phyloP scores from a whole-genome alignment of 768 basidiomycete species.

The Holtermanniella nyarrowii region DNA sequence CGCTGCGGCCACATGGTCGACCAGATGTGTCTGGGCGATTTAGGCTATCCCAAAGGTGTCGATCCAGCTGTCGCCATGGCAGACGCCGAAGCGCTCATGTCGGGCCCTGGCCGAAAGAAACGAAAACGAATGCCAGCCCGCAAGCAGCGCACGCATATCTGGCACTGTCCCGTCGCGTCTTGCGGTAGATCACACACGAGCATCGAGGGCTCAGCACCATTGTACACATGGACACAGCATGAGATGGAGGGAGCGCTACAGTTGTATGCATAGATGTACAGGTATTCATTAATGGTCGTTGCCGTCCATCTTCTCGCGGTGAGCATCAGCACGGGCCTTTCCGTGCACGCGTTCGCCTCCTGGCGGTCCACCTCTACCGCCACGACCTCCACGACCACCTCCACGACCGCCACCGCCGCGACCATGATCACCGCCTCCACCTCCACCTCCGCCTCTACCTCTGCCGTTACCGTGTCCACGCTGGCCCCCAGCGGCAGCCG shows the following conservation, averaged over 20 bases:
- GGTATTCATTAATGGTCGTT: neutral
- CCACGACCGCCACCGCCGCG: constrained; percentile 6
- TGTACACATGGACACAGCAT: neutral
- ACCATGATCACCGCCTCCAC: constrained; percentile 7
- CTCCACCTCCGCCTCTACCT: neutral
- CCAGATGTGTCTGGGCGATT: constrained; percentile 25
- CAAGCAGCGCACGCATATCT: neutral
- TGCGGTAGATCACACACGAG: neutral
- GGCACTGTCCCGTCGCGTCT: neutral
- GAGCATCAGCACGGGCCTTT: neutral
- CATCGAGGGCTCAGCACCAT: neutral
- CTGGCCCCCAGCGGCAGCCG: neutral
- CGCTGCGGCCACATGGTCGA: constrained; percentile 37
- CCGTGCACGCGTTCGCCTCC: neutral
- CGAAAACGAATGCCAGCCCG: neutral
- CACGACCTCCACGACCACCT: neutral
- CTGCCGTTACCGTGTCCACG: constrained; percentile 2
- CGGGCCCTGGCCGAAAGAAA: neutral
- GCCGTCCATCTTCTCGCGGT: neutral
- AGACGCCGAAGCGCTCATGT: neutral
- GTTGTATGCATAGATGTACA: neutral
- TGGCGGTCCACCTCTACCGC: constrained; percentile 6
- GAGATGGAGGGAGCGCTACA: neutral
- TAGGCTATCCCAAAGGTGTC: constrained; percentile 11
- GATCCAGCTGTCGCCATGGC: neutral